Base-by-base conservation (phyloP, 768 basidiomycete genomes). In the Exsudoporus frostii region DNA sequence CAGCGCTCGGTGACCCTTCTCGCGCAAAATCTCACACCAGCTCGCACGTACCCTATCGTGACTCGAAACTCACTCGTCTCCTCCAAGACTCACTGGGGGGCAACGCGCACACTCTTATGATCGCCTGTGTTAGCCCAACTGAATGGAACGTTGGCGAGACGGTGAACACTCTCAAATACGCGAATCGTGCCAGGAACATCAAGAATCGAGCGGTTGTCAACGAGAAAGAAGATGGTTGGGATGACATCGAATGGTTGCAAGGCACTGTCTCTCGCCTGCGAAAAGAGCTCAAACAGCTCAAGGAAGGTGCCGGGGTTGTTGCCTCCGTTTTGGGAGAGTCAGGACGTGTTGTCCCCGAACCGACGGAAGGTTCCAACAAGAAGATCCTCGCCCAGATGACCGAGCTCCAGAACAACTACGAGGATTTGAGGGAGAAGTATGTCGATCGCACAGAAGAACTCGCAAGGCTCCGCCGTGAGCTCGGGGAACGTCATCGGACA, bases 81-180 rank as follows among this genome's bases (percentile, higher is more conserved):
- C 62, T 69, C 32, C 68, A 69, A 85, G 95, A 98, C 69, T 96
- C 93, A 10, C 82, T 99, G 11, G 97, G 97, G 34, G 97, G 97
- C 41, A 99, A 98, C 72, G 88, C 96, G 1, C 90, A 96, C 63
- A 98, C 97, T 11, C 85, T 98, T 61, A 99, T 99, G 97, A 92
- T 99, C 57, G 97, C 97, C 17, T 99, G 96, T 68, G 91, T 97
- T 56, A 95, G 92, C 62, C 89, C 92, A 14, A 91, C 92, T 1
- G 97, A 99, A 71, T 96, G 85, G 84, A 99, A 99, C 69, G 81
- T 89, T 3, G 85, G 79, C 54, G 97, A 99, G 73, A 99, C 97
- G 0, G 78, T 98, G 54, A 93, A 92, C 66, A 95, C 92, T 14
- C 77, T 98, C 68, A 97, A 97, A 71, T 99, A 98, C 65, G 97